Evolutionary conservation across 2,329 filamentous ascomycete species (phyloP).

Genomic region (Penicillium psychrosexuale): DNA sequence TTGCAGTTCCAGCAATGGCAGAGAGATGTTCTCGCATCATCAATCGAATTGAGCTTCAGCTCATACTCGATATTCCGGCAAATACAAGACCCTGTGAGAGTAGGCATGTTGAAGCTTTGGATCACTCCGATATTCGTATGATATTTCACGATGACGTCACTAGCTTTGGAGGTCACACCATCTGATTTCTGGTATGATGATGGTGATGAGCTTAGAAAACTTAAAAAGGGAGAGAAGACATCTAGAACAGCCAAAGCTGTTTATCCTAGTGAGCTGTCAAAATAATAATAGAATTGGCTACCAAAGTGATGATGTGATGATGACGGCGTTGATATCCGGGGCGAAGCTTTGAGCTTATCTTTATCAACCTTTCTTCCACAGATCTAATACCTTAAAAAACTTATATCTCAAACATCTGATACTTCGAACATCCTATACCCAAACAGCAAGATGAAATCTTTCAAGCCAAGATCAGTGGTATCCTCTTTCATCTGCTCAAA

Average conservation of each 20-base stretch:
- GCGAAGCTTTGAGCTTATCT: background rate
- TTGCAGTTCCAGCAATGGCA: slow-evolving; percentile 56
- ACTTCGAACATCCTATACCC: background rate
- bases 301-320: background rate
- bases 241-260: too few relatives aligned
- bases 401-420: too few relatives aligned
- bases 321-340: background rate
- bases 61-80: slow-evolving; percentile 50
- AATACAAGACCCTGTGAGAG: slow-evolving; percentile 46
- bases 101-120: slow-evolving; percentile 23
- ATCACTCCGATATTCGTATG: background rate
- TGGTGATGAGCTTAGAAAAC: too few relatives aligned
- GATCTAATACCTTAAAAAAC: too few relatives aligned
- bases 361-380: background rate
- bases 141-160: background rate
- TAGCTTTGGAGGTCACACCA: too few relatives aligned
- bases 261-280: too few relatives aligned
- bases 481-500: slow-evolving; percentile 45
- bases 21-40: slow-evolving; percentile 51
- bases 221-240: too few relatives aligned
- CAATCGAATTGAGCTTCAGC: slow-evolving; percentile 43
- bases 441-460: slow-evolving; percentile 1
- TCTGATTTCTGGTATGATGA: too few relatives aligned
- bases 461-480: slow-evolving; percentile 38
- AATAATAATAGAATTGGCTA: too few relatives aligned